Percentiles rank a stretch among this genome's conserved stretches.
phyloP scores from a whole-genome alignment of 1,284 basidiomycete genomes.

The Puccinia sorghi region DNA sequence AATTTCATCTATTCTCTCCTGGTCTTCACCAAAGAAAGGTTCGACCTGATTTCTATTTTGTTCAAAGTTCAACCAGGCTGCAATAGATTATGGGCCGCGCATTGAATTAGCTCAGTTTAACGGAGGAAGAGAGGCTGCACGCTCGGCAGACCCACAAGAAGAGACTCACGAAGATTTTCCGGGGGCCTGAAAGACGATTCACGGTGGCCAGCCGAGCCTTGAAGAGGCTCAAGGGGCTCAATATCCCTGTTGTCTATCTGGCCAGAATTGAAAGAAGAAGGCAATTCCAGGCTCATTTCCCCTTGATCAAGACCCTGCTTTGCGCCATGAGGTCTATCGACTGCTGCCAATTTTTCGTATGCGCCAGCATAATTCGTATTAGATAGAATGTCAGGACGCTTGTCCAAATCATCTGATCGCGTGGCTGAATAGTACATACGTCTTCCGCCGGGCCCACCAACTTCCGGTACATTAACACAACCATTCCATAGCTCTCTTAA shows the following conservation, averaged over 20 bases:
- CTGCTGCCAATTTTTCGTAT: not conserved
- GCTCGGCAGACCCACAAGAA: not conserved
- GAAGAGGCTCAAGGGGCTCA: not conserved
- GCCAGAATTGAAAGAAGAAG: not conserved
- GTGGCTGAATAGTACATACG: not conserved
- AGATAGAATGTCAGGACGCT: not conserved
- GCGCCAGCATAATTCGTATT: not conserved
- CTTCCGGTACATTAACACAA: conserved; percentile 34
- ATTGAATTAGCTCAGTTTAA: not conserved
- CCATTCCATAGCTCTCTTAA: conserved; percentile 33
- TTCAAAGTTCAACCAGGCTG: conserved; percentile 36
- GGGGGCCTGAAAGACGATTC: not conserved
- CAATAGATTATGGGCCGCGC: not conserved
- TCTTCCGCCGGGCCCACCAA: not conserved
- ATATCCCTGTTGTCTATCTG: not conserved
- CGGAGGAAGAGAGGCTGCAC: not conserved
- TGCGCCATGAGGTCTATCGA: not conserved
- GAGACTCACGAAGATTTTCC: conserved; percentile 13
- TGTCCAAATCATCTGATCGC: not conserved
- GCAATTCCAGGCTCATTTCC: not conserved
- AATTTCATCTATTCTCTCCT: conserved; percentile 43
- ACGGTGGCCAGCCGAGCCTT: not conserved
- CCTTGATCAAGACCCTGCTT: not conserved
- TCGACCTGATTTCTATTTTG: conserved; percentile 4
- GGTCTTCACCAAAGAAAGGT: conserved; percentile 1